These are phyloP conservation scores for Petunia hybrid DNA, from an alignment of 305 asterid genomes.

Conservation along the genomic window DNA sequence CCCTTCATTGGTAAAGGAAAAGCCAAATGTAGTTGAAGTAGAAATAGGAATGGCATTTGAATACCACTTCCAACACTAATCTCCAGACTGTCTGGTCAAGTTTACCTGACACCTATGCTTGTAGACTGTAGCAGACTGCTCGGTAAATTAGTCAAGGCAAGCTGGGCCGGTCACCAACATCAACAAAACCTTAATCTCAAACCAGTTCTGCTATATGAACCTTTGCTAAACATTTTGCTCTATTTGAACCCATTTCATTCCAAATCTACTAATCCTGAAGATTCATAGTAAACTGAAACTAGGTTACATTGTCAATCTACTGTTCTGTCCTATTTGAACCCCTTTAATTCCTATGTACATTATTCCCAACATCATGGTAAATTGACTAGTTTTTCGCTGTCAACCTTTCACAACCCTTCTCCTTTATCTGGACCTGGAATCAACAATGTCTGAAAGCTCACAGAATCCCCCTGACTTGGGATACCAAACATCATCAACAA, in stretches of 20 bases:
- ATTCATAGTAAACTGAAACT: too few relatives aligned
- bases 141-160: background rate
- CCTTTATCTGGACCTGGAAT: background rate
- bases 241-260: too few relatives aligned
- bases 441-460: background rate
- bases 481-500: too few relatives aligned
- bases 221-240: too few relatives aligned
- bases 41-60: background rate
- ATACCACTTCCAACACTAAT: background rate
- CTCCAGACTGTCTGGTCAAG: background rate
- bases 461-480: background rate
- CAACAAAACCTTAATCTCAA: background rate
- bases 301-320: too few relatives aligned
- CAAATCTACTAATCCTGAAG: too few relatives aligned
- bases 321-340: background rate
- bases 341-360: background rate
- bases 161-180: background rate
- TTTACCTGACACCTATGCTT: background rate
- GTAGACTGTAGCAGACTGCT: background rate
- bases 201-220: background rate
- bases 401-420: background rate
- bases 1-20: background rate
- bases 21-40: background rate
- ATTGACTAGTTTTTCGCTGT: background rate
- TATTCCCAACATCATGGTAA: background rate